Base-by-base conservation (phyloP, 306 rosid genomes). In the Oxytropis ochrocephala region DNA sequence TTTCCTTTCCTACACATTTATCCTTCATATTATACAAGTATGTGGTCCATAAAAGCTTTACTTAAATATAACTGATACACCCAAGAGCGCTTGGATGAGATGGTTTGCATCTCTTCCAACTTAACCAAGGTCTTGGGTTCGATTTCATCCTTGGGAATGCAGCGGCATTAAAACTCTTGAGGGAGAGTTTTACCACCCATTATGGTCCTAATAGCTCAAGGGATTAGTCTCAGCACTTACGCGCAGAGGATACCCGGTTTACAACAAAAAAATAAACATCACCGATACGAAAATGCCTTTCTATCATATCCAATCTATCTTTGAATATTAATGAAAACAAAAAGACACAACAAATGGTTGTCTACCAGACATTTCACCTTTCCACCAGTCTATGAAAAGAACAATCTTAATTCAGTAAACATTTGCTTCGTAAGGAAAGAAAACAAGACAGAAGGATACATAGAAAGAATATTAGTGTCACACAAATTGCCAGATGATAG, bases 381-480 rank as follows among this genome's bases (percentile, higher is more conserved):
- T 13, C 48, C 51, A 76, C 32, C 8, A 35, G 14, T 52, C 24
- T 16, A 59, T 30, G 72, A 44, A 51, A 53, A 57, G 48, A 79
- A 42, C 19, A 27, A 68, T 67, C 27, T 44, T n/a, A 62, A 69
- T 32, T 60, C 33, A 36, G 49, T 10, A n/a, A 73, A 66, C 33
- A 11, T 74, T 48, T 61, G 41, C 38, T 53, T 62, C 41, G 27
- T 1, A 68, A 42, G 64, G 35, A 65, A 69, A 49, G 43, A 33
- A 41, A 52, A 51, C 10, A 17, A 18, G 49, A 42, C 13, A 39
- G 12, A 12, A 51, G 9, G 49, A 33, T 30, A 70, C 29, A n/a
- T 46, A 8, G n/a, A 39, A 65, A 72, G 72, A 76, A 12, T 33
- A 71, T 36, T 11, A 59, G 64, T 69, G 27, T 53, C 67, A 11